These are phyloP conservation scores for Yamadazyma mexicana DNA, from an alignment of 1,139 yeast species.

Conservation along the genomic window DNA sequence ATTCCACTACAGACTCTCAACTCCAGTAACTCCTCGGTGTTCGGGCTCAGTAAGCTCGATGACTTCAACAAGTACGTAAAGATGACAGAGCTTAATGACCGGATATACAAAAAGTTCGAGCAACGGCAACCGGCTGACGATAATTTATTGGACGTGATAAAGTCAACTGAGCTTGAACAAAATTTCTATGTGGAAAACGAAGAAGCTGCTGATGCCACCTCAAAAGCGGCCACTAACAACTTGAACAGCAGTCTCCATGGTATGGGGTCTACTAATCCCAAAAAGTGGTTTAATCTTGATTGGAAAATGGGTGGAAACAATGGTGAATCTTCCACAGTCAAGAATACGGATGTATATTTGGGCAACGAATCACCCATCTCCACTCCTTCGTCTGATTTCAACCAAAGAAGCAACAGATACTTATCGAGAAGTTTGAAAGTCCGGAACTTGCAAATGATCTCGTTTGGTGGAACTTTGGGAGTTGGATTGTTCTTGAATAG, in stretches of 20 bases:
- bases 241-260: slow-evolving; percentile 3
- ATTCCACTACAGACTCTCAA: slow-evolving; percentile 27
- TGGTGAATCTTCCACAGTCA: slow-evolving; percentile 8
- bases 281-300: slow-evolving; percentile 15
- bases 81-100: slow-evolving; percentile 38
- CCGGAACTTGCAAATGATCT: slow-evolving; percentile 77
- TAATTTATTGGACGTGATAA: slow-evolving; percentile 30
- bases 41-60: slow-evolving; percentile 35
- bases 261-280: slow-evolving; percentile 2
- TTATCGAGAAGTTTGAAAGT: slow-evolving; percentile 59
- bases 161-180: slow-evolving; percentile 28
- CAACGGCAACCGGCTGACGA: slow-evolving; percentile 15
- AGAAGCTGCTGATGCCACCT: slow-evolving; percentile 9
- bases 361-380: slow-evolving; percentile 12
- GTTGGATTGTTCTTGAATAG: slow-evolving; percentile 76
- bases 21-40: slow-evolving; percentile 27
- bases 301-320: slow-evolving; percentile 13
- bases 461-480: slow-evolving; percentile 81
- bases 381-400: slow-evolving; percentile 12
- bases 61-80: slow-evolving; percentile 38
- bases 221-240: slow-evolving; percentile 8
- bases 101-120: slow-evolving; percentile 22
- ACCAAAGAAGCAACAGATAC: slow-evolving; percentile 12
- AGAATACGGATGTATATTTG: slow-evolving; percentile 11
- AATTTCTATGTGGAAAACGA: slow-evolving; percentile 28